phyloP scores from a whole-genome alignment of 257 asterid genomes.

The Mentha longifolia region DNA sequence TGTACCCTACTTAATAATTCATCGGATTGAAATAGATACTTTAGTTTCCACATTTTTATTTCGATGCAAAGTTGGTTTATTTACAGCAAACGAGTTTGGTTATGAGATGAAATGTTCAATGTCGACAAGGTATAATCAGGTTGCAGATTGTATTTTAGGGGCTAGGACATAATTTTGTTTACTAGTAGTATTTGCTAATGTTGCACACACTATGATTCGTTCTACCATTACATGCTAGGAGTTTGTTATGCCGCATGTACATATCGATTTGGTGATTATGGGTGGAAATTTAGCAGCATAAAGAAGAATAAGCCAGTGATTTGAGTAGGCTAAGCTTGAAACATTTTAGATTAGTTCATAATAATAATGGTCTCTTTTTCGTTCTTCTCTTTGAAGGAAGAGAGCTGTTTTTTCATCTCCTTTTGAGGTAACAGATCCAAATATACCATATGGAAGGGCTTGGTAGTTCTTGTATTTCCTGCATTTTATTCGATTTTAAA shows the following conservation, averaged over 20 bases:
- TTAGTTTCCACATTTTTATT: neutral
- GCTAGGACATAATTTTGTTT: neutral
- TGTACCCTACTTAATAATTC: neutral
- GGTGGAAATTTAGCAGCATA: neutral
- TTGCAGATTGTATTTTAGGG: neutral
- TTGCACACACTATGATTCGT: neutral
- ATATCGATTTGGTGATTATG: neutral
- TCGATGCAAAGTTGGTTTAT: neutral
- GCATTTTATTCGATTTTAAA: neutral
- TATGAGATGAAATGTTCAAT: neutral
- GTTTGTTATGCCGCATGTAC: neutral
- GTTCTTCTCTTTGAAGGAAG: neutral
- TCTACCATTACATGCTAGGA: no score
- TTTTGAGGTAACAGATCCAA: neutral
- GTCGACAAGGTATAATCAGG: neutral
- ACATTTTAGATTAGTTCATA: neutral
- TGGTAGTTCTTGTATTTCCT: neutral
- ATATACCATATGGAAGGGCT: neutral
- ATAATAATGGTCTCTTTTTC: neutral
- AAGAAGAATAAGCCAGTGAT: conserved; percentile 2
- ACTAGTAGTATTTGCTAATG: no score
- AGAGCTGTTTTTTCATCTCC: neutral
- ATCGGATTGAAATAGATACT: neutral
- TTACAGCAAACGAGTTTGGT: neutral
- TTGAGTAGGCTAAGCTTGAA: neutral